Percentiles rank a stretch among this genome's conserved stretches.
Evolutionary conservation across 164 flowering plant genomes (phyloP).

Genomic region (Hamamelis virginiana): DNA sequence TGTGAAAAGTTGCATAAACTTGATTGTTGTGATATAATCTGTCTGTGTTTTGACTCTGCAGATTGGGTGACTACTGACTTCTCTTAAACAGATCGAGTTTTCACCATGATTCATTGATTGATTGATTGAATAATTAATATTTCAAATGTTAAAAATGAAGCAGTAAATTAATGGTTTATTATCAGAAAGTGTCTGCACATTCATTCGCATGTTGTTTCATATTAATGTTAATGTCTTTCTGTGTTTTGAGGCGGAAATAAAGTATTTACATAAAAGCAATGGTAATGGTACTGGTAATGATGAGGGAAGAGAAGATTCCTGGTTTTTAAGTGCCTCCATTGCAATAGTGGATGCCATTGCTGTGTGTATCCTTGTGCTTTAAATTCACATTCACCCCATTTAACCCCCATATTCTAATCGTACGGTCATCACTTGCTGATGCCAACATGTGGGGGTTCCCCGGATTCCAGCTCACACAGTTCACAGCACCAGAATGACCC

Average conservation of each 20-base stretch:
- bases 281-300: conserved; percentile 12
- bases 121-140: background rate
- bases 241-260: conserved; percentile 9
- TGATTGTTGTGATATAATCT: too few species aligned
- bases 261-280: conserved; percentile 39
- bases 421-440: conserved; percentile 58
- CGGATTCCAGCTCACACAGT: conserved; percentile 63
- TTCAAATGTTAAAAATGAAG: conserved; percentile 4
- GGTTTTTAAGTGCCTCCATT: conserved; percentile 27
- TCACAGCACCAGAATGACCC: conserved; percentile 59
- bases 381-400: conserved; percentile 12
- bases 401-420: conserved; percentile 62
- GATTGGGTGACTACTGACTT: too few species aligned
- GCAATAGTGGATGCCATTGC: conserved; percentile 33
- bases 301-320: too few species aligned
- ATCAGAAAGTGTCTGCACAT: conserved; percentile 25
- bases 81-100: too few species aligned
- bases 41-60: too few species aligned
- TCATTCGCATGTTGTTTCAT: conserved; percentile 34
- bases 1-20: too few species aligned
- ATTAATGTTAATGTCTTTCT: too few species aligned
- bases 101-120: too few species aligned
- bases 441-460: conserved; percentile 57
- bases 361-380: conserved; percentile 18
- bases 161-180: conserved; percentile 26